Base-by-base conservation (phyloP, 768 basidiomycete genomes). In the Leccinum subgranulosum region DNA sequence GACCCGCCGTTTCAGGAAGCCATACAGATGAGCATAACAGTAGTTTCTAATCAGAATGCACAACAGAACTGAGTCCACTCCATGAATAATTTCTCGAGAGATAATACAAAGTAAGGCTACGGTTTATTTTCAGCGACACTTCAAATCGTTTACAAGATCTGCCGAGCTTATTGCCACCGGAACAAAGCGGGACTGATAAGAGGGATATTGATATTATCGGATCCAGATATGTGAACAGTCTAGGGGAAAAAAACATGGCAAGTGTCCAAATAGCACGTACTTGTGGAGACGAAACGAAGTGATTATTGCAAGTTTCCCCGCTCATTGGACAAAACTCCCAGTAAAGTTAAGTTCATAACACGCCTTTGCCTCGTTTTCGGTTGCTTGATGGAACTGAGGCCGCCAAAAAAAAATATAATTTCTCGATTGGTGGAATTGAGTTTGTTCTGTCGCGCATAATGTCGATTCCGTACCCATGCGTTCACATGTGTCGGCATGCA, bases 351-450 rank as follows among this genome's bases (percentile, higher is more conserved):
- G 68, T 68, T 68, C 33, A 34, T 19, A 23, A 54, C 69, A 67
- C 28, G 56, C 60, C 49, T 53, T 50, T 48, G 53, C 69, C 66
- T 59, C 67, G 61, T 70, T 70, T 55, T 64, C 59, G 58, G 56
- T 48, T 62, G 62, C 49, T 55, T 45, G 28, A 52, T 51, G 51
- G 63, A 65, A 60, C 56, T 53, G 62, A 65, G 50, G 41, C 39
- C 49, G 60, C 49, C 41, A 47, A 53, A 52, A 53, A n/a, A 52
- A 28, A 19, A n/a, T 6, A 8, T 6, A 23, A 17, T 17, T 14
- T 25, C 47, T 51, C 28, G 23, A 39, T 51, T 39, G 50, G 51
- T 29, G 39, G 48, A 21, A 56, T 49, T 19, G 56, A 45, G 27
- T 53, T 28, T 36, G 27, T 59, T 59, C 39, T 50, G 43, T 53